These are phyloP conservation scores for Coniochaeta sp. DNA, from an alignment of 2,329 filamentous ascomycete species.

Conservation along the genomic window DNA sequence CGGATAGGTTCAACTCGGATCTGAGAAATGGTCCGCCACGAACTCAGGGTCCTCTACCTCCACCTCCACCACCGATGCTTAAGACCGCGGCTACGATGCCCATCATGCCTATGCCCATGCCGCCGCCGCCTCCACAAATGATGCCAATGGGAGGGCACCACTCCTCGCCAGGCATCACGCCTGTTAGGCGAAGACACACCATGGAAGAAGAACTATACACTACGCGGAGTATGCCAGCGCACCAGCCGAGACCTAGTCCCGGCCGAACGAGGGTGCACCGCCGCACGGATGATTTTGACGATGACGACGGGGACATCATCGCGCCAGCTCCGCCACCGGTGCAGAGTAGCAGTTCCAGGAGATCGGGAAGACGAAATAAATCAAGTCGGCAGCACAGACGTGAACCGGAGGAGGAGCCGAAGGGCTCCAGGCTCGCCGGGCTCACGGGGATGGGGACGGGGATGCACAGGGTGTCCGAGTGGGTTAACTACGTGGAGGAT, in stretches of 20 bases:
- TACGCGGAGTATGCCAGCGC: constrained; percentile 22
- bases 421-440: constrained; percentile 39
- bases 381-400: constrained; percentile 9
- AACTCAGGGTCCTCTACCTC: constrained; percentile 5
- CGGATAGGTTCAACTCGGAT: constrained; percentile 41
- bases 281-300: not conserved
- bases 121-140: not conserved
- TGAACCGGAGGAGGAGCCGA: constrained; percentile 19
- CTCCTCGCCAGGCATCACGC: not conserved
- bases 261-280: not conserved
- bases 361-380: constrained; percentile 3
- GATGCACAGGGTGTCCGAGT: constrained; percentile 40
- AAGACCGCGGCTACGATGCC: constrained; percentile 1
- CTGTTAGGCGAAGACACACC: constrained; percentile 25
- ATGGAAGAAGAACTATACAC: constrained; percentile 34
- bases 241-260: constrained; percentile 7
- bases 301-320: not conserved
- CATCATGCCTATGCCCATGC: not conserved
- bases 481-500: constrained; percentile 39
- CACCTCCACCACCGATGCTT: not conserved
- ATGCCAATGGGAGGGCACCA: constrained; percentile 2
- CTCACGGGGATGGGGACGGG: constrained; percentile 37
- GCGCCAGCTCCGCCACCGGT: not conserved
- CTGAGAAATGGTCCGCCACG: constrained; percentile 24
- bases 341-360: not conserved